These are phyloP conservation scores for Priceomyces melissophilus DNA, from an alignment of 805 yeast genomes.

Conservation along the genomic window DNA sequence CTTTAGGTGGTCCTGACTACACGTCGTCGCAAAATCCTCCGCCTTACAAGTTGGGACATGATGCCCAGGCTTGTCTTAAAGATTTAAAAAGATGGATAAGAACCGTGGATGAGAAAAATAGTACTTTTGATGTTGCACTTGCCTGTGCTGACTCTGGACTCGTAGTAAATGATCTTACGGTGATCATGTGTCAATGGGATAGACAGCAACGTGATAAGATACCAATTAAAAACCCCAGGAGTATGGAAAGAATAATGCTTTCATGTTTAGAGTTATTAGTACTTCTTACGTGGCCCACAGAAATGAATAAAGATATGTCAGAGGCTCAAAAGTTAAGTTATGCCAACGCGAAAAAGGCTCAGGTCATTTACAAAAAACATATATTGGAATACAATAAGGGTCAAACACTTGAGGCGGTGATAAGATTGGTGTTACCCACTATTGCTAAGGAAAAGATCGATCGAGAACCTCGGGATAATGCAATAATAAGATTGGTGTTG, in stretches of 20 bases:
- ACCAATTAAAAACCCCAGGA: conserved; percentile 23
- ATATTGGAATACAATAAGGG: conserved; percentile 60
- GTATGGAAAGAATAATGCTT: conserved; percentile 61
- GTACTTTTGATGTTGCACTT: conserved; percentile 76
- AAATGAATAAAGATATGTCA: conserved; percentile 55
- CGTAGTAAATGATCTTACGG: conserved; percentile 67
- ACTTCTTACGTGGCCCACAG: conserved; percentile 81
- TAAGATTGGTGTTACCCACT: conserved; percentile 64
- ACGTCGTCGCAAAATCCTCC: conserved; percentile 42
- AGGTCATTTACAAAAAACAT: conserved; percentile 65
- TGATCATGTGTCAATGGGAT: conserved; percentile 76
- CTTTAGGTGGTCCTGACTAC: conserved; percentile 87
- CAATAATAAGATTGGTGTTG: conserved; percentile 66
- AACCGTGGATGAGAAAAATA: conserved; percentile 70
- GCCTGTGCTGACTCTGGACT: conserved; percentile 82
- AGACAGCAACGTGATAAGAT: conserved; percentile 29
- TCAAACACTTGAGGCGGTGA: conserved; percentile 60
- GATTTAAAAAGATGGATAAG: conserved; percentile 88
- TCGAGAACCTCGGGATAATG: conserved; percentile 68
- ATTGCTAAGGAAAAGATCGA: conserved; percentile 49
- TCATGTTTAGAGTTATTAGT: conserved; percentile 78
- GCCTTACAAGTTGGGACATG: conserved; percentile 80
- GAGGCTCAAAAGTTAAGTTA: conserved; percentile 55
- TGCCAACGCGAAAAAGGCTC: conserved; percentile 62
- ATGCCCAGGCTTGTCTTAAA: conserved; percentile 79